Evolutionary conservation across 768 basidiomycete genomes (phyloP).

Genomic region (Podaxis mareebaensis): DNA sequence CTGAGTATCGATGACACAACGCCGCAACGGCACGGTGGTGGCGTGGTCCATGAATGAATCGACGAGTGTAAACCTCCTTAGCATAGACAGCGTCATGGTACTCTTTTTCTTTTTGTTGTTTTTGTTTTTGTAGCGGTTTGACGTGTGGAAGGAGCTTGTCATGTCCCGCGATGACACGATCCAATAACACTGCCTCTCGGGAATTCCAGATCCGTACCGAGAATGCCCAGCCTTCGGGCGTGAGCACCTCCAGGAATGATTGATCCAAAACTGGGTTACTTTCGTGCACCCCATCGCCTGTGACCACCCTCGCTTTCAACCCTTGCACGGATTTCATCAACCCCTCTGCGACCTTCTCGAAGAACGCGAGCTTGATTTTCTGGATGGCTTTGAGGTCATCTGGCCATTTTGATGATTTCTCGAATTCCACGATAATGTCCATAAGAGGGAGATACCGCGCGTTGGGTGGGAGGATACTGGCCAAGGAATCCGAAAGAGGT

Average conservation of each 20-base stretch:
- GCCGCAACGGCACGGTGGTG: slow-evolving; percentile 86
- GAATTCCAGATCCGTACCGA: slow-evolving; percentile 83
- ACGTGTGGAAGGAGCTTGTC: slow-evolving; percentile 39
- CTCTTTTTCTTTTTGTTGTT: slow-evolving; percentile 43
- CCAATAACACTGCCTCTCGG: slow-evolving; percentile 77
- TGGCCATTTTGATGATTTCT: slow-evolving; percentile 92
- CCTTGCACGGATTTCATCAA: slow-evolving; percentile 56
- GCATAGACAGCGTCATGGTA: slow-evolving; percentile 58
- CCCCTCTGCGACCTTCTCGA: slow-evolving; percentile 73
- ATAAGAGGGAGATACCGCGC: slow-evolving; percentile 71
- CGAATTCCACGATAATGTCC: slow-evolving; percentile 83
- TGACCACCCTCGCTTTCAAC: slow-evolving; percentile 57
- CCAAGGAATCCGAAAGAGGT: slow-evolving; percentile 58
- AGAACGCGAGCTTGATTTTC: slow-evolving; percentile 90
- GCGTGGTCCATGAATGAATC: slow-evolving; percentile 77
- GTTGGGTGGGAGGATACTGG: slow-evolving; percentile 51
- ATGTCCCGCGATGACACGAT: slow-evolving; percentile 59
- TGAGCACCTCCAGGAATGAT: slow-evolving; percentile 73
- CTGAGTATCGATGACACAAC: slow-evolving; percentile 74
- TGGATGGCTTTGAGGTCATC: slow-evolving; percentile 92
- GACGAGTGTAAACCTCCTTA: slow-evolving; percentile 59
- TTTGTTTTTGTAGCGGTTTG: slow-evolving; percentile 33
- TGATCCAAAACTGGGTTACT: slow-evolving; percentile 65
- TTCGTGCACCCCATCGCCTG: slow-evolving; percentile 46
- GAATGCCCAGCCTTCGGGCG: slow-evolving; percentile 87